These are phyloP conservation scores for Leptodontidium sp. DNA, from an alignment of 2,329 filamentous ascomycete species.

Conservation along the genomic window DNA sequence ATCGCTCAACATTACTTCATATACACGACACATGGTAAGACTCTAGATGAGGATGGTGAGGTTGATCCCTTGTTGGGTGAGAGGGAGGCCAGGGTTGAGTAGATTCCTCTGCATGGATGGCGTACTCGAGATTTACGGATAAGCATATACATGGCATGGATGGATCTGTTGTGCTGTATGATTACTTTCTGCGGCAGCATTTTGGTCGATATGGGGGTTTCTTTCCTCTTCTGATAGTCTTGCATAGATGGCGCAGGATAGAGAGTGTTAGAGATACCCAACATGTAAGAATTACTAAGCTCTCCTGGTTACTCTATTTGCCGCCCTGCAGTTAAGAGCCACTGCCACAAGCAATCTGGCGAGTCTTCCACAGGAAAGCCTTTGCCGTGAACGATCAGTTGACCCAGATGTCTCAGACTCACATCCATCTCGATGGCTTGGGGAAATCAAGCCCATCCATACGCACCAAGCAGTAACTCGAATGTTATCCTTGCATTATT, in stretches of 20 bases:
- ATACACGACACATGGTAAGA: constrained; percentile 57
- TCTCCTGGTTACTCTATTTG: no score
- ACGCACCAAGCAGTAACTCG: no score
- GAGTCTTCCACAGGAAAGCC: no score
- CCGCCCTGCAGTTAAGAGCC: no score
- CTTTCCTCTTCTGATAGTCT: background rate
- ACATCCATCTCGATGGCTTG: no score
- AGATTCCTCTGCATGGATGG: constrained; percentile 10
- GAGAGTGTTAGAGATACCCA: constrained; percentile 5
- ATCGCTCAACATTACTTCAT: constrained; percentile 88
- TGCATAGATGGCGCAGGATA: background rate
- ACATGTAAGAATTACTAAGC: background rate
- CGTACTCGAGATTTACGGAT: background rate
- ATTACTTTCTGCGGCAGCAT: background rate
- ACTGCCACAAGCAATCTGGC: no score
- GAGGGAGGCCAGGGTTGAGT: constrained; percentile 32
- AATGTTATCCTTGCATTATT: no score
- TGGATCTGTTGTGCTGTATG: background rate
- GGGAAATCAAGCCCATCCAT: no score
- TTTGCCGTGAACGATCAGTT: no score
- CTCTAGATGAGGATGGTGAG: constrained; percentile 29
- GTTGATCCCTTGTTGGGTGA: constrained; percentile 35
- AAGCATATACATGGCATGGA: background rate
- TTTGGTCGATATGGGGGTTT: background rate
- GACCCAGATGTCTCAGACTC: no score